phyloP scores from a whole-genome alignment of 768 basidiomycete genomes.

The Chalciporus pseudorubinellus region DNA sequence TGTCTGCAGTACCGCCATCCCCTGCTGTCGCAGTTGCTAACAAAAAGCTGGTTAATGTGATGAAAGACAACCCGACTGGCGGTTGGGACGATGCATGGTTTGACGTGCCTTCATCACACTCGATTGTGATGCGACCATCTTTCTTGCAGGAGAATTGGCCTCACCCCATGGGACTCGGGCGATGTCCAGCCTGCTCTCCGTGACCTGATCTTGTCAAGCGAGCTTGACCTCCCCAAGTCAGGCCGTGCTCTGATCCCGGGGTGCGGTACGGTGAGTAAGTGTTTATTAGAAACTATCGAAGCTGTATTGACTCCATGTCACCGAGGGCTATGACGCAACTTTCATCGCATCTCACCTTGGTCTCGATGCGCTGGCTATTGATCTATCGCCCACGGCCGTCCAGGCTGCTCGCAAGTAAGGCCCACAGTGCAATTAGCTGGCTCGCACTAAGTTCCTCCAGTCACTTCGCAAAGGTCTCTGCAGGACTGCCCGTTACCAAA shows the following conservation, averaged over 20 bases:
- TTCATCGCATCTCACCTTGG: slow-evolving; percentile 16
- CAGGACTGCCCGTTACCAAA: not conserved
- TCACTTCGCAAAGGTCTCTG: not conserved
- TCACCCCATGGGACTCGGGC: slow-evolving; percentile 67
- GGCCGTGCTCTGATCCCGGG: slow-evolving; percentile 53
- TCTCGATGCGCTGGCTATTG: slow-evolving; percentile 18
- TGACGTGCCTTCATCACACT: not conserved
- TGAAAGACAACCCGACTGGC: slow-evolving; percentile 11
- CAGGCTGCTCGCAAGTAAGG: slow-evolving; percentile 21
- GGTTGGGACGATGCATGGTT: slow-evolving; percentile 25
- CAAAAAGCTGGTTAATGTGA: slow-evolving; percentile 5
- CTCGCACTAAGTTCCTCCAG: slow-evolving; percentile 2
- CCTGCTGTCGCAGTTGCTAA: not conserved
- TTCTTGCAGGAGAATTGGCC: slow-evolving; percentile 39
- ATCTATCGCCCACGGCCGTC: slow-evolving; percentile 17
- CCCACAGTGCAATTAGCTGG: not conserved
- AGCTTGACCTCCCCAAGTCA: slow-evolving; percentile 41
- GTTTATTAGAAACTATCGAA: not conserved
- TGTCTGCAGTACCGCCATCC: not conserved
- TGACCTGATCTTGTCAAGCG: slow-evolving; percentile 47
- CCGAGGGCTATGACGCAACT: slow-evolving; percentile 20
- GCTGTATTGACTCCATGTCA: not conserved
- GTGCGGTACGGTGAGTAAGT: slow-evolving; percentile 45
- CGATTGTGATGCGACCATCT: not conserved
- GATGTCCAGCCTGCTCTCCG: slow-evolving; percentile 52